Evolutionary conservation across 208 protist species (phyloP), one percentile per base, ranked within the genome.

Genomic region (Wallacemonas rigidus): DNA sequence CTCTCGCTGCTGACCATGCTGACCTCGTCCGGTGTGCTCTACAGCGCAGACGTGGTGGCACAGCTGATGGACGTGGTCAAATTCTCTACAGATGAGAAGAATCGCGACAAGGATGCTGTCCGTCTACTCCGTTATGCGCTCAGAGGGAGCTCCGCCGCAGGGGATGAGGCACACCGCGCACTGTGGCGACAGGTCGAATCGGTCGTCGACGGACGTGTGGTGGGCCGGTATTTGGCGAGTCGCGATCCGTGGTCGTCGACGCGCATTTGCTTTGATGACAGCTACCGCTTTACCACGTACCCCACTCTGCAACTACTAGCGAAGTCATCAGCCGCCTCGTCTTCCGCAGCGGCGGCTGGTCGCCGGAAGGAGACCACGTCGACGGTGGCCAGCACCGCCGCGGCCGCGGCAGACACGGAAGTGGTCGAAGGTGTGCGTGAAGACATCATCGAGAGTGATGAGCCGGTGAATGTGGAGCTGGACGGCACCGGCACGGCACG

Each of bases 41-140:
- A 90, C 80, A 88, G 88, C 11, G 39, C 85, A 0, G 91, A 96
- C 71, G 75, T 96, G 11, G 74, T 94, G 45, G 91, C 91, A 38
- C 91, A 96, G 71, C 69, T 96, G 40, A 96, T 96, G 91, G 91
- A 96, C 63, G 75, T 93, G 26, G 84, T 96, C 55, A 96, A 96
- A 84, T 96, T 92, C 78, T 83, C 82, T n/a, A 55, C 58, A 9
- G 72, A 82, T 35, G 81, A 86, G 43, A 67, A 67, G 1, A 68
- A 73, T 1, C 79, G 87, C 3, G 89, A 96, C 79, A 41, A 67
- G 2, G 86, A 96, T 57, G 91, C 91, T 40, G 74, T 86, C 74
- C 88, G 91, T 14, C 63, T 94, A 26, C 69, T 94, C 71, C 85
- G 87, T 17, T 92, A 94, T 62, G 88, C 89, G 55, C 56, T 96